Evolutionary conservation across 2,329 filamentous ascomycete genomes (phyloP).

Genomic region (Xylariaceae sp.): DNA sequence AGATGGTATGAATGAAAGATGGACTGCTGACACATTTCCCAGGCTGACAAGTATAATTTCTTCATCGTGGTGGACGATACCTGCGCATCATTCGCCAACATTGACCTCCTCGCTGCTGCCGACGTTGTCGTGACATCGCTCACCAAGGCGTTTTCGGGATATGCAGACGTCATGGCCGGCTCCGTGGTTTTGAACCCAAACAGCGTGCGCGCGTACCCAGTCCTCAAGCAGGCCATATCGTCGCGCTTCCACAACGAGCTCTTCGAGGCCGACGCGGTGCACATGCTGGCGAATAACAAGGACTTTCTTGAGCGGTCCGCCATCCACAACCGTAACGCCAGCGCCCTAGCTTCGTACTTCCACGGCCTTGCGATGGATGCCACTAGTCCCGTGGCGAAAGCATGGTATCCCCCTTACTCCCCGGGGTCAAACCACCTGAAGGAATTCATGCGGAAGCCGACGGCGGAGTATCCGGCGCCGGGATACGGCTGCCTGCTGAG

Average conservation of each 20-base stretch:
- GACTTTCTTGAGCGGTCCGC: constrained; percentile 40
- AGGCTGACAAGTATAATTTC: constrained; percentile 41
- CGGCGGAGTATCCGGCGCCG: constrained; percentile 43
- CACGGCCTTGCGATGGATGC: constrained; percentile 31
- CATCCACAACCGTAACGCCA: constrained; percentile 43
- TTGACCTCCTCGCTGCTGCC: constrained; percentile 46
- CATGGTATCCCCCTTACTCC: constrained; percentile 42
- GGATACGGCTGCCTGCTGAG: constrained; percentile 54
- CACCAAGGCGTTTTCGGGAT: constrained; percentile 57
- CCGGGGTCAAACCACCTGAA: constrained; percentile 15
- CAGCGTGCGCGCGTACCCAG: constrained; percentile 13
- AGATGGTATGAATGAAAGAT: neutral
- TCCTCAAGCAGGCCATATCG: constrained; percentile 25
- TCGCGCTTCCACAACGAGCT: constrained; percentile 42
- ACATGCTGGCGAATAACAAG: constrained; percentile 43
- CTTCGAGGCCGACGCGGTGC: constrained; percentile 44
- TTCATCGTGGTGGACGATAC: constrained; percentile 48
- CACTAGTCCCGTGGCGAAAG: constrained; percentile 36
- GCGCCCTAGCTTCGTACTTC: constrained; percentile 40
- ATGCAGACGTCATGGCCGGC: constrained; percentile 40
- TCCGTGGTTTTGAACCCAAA: constrained; percentile 27
- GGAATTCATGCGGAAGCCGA: constrained; percentile 35
- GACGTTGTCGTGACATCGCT: constrained; percentile 45
- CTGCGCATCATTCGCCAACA: constrained; percentile 44
- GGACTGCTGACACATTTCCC: neutral